A percentile compares a stretch with the other conserved stretches of the same genome.
Evolutionary conservation across 2,329 filamentous ascomycete species (phyloP).

Genomic region (Fusarium xylarioides): DNA sequence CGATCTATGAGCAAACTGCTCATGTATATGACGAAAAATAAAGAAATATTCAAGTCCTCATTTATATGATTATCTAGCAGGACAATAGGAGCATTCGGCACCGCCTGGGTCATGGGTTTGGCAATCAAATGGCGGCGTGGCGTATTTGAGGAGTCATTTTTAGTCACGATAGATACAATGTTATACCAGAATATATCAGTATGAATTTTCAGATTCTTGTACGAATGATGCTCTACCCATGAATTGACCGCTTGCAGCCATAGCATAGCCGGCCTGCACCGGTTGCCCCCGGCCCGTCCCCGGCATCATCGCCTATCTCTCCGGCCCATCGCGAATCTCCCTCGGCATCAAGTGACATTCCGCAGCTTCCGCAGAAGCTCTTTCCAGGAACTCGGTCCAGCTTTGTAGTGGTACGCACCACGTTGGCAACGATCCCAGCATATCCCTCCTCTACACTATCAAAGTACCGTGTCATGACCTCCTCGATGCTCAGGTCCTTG

Average conservation of each 20-base stretch:
- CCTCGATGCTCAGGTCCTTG: constrained; percentile 87
- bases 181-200: constrained; percentile 17
- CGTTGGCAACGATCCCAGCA: constrained; percentile 92
- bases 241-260: constrained; percentile 74
- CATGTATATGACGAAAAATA: constrained; percentile 25
- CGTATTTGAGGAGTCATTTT: constrained; percentile 37
- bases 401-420: constrained; percentile 90
- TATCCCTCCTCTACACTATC: constrained; percentile 82
- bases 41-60: constrained; percentile 9
- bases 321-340: constrained; percentile 72
- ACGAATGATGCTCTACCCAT: constrained; percentile 51
- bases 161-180: constrained; percentile 26
- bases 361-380: constrained; percentile 72
- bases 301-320: constrained; percentile 62
- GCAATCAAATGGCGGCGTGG: constrained; percentile 40
- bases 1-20: constrained; percentile 9
- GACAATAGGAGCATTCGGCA: constrained; percentile 32
- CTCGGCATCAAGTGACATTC: constrained; percentile 69
- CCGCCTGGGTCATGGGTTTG: constrained; percentile 34
- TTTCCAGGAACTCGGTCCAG: constrained; percentile 62
- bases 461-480: constrained; percentile 90
- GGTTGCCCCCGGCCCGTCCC: constrained; percentile 26
- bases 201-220: constrained; percentile 16
- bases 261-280: constrained; percentile 65
- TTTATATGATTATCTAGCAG: constrained; percentile 23